phyloP scores from a whole-genome alignment of 768 basidiomycete genomes.

The Psilocybe cyanescens region DNA sequence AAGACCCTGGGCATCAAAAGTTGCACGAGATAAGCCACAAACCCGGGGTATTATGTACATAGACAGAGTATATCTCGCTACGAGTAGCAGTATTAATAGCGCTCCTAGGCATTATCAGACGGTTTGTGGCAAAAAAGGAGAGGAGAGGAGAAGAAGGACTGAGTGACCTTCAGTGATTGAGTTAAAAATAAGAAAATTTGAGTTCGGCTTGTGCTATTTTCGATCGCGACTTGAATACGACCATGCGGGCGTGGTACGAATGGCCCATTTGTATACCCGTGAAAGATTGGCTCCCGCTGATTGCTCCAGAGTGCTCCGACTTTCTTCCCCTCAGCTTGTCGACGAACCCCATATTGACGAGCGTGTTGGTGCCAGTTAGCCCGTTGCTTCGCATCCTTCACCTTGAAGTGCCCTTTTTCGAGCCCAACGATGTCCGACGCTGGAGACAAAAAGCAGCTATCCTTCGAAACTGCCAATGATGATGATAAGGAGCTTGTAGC shows the following conservation, averaged over 20 bases:
- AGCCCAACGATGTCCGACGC: conserved; percentile 19
- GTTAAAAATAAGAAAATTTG: background rate
- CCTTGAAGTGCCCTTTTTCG: conserved; percentile 11
- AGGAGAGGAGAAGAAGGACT: background rate
- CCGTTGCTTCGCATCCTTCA: conserved; percentile 6
- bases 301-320: background rate
- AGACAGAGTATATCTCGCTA: too few species aligned
- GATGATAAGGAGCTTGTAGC: conserved; percentile 70
- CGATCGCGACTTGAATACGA: conserved; percentile 14
- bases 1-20: conserved; percentile 4
- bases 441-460: conserved; percentile 21
- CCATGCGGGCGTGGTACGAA: conserved; percentile 10
- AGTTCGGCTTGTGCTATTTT: background rate
- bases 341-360: conserved; percentile 9
- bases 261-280: conserved; percentile 22
- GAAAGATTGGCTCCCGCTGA: conserved; percentile 6
- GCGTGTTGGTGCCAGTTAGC: conserved; percentile 7
- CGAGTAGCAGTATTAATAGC: too few species aligned
- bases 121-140: background rate
- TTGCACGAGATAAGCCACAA: background rate
- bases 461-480: conserved; percentile 40
- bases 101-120: too few species aligned
- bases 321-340: conserved; percentile 1
- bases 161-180: too few species aligned
- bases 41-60: background rate